A percentile compares a stretch with the other conserved stretches of the same genome.
Evolutionary conservation across 140 eudicot genomes (phyloP).

Genomic region (Oenanthe javanica): DNA sequence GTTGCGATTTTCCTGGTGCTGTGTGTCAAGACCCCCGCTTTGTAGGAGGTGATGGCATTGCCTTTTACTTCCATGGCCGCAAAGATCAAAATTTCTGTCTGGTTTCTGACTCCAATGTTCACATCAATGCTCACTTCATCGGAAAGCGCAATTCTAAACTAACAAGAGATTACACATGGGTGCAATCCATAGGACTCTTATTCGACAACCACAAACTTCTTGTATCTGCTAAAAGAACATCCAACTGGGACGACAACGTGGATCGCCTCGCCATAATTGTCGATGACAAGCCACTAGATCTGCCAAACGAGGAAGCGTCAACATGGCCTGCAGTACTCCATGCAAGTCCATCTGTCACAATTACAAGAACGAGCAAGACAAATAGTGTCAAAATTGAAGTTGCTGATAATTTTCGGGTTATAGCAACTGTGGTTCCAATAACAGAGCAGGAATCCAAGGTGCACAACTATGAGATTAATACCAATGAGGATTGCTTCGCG

Average conservation of each 20-base stretch:
- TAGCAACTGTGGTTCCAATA: slow-evolving; percentile 49
- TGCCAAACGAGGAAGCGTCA: slow-evolving; percentile 24
- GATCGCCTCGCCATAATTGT: slow-evolving; percentile 49
- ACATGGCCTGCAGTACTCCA: slow-evolving; percentile 19
- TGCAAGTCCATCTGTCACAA: slow-evolving; percentile 24
- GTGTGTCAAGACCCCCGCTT: slow-evolving; percentile 81
- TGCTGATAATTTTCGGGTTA: slow-evolving; percentile 48
- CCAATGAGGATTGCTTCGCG: slow-evolving; percentile 65
- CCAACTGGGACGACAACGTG: slow-evolving; percentile 48
- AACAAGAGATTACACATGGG: slow-evolving; percentile 87
- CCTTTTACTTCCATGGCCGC: slow-evolving; percentile 81
- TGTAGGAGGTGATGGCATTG: slow-evolving; percentile 69
- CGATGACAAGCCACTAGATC: slow-evolving; percentile 27
- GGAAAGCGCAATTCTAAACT: slow-evolving; percentile 52
- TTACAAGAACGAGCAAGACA: slow-evolving; percentile 34
- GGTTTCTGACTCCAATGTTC: slow-evolving; percentile 64
- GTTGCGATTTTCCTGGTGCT: slow-evolving; percentile 58
- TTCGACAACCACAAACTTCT: slow-evolving; percentile 53
- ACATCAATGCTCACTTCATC: slow-evolving; percentile 84
- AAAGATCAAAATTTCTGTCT: slow-evolving; percentile 68
- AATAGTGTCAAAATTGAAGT: slow-evolving; percentile 48
- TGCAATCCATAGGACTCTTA: slow-evolving; percentile 56
- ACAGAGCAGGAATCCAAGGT: slow-evolving; percentile 46
- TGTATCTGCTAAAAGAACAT: slow-evolving; percentile 47
- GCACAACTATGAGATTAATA: slow-evolving; percentile 52